Conservation (phyloP, 2,329 filamentous ascomycete species). For the Xylaria sp. region DNA sequence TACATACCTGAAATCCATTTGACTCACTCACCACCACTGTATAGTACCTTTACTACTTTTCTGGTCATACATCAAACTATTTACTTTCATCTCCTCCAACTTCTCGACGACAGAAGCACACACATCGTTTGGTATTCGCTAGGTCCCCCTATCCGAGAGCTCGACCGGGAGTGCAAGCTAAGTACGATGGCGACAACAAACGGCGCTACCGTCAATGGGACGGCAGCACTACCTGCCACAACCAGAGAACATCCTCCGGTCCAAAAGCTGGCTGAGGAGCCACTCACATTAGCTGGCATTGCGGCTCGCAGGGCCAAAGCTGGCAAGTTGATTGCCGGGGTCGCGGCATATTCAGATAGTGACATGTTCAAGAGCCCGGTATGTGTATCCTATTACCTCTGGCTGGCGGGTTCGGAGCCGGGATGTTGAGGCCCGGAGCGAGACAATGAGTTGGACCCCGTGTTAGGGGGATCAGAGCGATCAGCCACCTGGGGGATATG, state of each 20-base stretch:
- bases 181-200: conserved; percentile 28
- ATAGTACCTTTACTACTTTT: too few species aligned
- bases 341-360: conserved; percentile 81
- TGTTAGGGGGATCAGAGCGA: too few species aligned
- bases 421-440: not conserved
- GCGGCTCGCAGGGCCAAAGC: conserved; percentile 74
- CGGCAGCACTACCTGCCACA: conserved; percentile 30
- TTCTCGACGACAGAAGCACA: not conserved
- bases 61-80: not conserved
- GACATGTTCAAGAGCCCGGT: conserved; percentile 85
- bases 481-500: not conserved
- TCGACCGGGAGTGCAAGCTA: conserved; percentile 1
- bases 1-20: not conserved
- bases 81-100: not conserved
- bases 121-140: not conserved
- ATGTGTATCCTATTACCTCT: conserved; percentile 44
- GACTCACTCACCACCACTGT: too few species aligned
- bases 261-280: conserved; percentile 42
- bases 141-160: not conserved
- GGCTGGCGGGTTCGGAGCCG: not conserved
- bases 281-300: conserved; percentile 73
- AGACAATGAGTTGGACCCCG: not conserved
- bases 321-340: conserved; percentile 77
- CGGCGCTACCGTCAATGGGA: conserved; percentile 20
- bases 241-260: conserved; percentile 31